Evolutionary conservation across 805 yeast genomes (phyloP).

Genomic region (Pichia cephalocereana): DNA sequence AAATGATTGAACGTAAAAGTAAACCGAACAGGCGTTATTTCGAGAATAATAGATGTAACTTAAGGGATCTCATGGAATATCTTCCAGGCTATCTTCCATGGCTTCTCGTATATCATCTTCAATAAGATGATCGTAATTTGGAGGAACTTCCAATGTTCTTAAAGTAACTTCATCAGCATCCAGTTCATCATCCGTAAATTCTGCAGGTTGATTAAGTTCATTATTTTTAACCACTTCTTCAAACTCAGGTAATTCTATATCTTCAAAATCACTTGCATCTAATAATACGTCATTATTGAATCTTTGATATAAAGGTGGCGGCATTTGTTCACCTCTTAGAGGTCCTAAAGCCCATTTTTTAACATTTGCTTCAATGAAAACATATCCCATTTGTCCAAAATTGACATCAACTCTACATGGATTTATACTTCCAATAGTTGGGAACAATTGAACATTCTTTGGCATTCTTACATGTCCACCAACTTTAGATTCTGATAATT

Average conservation of each 20-base stretch:
- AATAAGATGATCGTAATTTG: constrained; percentile 11
- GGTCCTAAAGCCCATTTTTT: constrained; percentile 97
- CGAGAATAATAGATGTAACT: no score
- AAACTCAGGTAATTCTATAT: constrained; percentile 50
- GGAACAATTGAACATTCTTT: constrained; percentile 63
- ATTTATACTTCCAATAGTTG: constrained; percentile 72
- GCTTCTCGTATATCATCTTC: constrained; percentile 13
- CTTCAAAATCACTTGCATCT: constrained; percentile 47
- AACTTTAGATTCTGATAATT: constrained; percentile 67
- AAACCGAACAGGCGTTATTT: no score
- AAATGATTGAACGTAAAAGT: no score
- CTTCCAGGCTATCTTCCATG: constrained; percentile 1
- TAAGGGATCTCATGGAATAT: neutral
- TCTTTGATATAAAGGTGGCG: constrained; percentile 88
- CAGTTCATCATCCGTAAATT: constrained; percentile 7
- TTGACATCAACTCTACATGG: constrained; percentile 81
- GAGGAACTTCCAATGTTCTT: constrained; percentile 14
- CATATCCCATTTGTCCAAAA: constrained; percentile 86
- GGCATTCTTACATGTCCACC: constrained; percentile 75
- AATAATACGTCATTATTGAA: constrained; percentile 70
- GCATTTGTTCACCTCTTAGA: constrained; percentile 74
- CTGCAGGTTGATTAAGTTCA: constrained; percentile 4
- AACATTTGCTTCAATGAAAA: constrained; percentile 84
- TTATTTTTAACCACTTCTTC: constrained; percentile 29
- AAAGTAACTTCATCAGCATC: constrained; percentile 21